phyloP scores from a whole-genome alignment of 352 stramenopile species.

The Labyrinthula sp. region DNA sequence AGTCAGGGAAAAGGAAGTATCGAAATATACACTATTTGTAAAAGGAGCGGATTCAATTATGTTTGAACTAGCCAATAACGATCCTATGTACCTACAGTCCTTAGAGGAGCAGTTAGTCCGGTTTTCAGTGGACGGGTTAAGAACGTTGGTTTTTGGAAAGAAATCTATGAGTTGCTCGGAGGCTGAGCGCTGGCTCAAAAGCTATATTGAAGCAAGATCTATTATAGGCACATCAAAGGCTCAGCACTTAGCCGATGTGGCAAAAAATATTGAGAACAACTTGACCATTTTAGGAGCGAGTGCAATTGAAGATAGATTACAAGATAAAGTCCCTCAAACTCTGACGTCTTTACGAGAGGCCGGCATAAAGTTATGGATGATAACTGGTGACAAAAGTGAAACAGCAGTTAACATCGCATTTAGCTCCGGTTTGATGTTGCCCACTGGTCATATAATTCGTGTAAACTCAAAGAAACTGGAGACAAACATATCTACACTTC shows the following conservation, averaged over 20 bases:
- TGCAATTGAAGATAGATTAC: slow-evolving; percentile 85
- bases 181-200: slow-evolving; percentile 45
- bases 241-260: slow-evolving; percentile 1
- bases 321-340: slow-evolving; percentile 78
- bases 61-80: slow-evolving; percentile 33
- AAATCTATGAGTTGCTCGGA: slow-evolving; percentile 40
- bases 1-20: slow-evolving; percentile 32
- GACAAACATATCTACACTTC: slow-evolving; percentile 7
- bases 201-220: slow-evolving; percentile 40
- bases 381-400: slow-evolving; percentile 96
- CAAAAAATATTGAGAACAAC: slow-evolving; percentile 41
- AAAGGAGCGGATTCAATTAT: slow-evolving; percentile 64
- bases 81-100: slow-evolving; percentile 35
- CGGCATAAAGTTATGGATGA: slow-evolving; percentile 94
- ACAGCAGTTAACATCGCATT: slow-evolving; percentile 92
- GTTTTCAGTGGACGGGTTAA: slow-evolving; percentile 56
- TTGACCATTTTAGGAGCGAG: slow-evolving; percentile 75
- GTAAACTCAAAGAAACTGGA: slow-evolving; percentile 1
- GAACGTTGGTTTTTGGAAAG: slow-evolving; percentile 53
- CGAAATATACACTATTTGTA: slow-evolving; percentile 18
- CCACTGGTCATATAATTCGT: slow-evolving; percentile 37
- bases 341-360: slow-evolving; percentile 76
- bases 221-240: slow-evolving; percentile 8
- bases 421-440: slow-evolving; percentile 80
- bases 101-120: slow-evolving; percentile 44